Conservation (phyloP, 2,329 filamentous ascomycete species). For the Aspergillus cejpii region DNA sequence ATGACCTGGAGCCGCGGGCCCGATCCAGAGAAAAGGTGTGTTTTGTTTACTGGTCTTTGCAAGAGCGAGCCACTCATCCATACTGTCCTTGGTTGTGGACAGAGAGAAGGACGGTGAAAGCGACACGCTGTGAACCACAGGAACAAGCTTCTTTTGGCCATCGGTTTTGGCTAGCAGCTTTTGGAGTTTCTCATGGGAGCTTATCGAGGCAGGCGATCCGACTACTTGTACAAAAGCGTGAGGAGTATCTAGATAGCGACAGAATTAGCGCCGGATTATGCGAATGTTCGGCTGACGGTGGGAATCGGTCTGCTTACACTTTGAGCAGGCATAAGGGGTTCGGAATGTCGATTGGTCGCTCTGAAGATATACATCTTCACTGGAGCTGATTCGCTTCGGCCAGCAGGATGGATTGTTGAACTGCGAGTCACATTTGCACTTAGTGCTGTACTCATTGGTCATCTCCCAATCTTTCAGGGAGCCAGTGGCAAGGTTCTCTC, state of each 20-base stretch:
- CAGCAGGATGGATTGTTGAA: slow-evolving; percentile 33
- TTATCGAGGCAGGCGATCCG: slow-evolving; percentile 26
- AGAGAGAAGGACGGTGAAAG: slow-evolving; percentile 29
- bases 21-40: slow-evolving; percentile 41
- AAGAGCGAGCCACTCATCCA: slow-evolving; percentile 38
- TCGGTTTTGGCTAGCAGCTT: slow-evolving; percentile 24
- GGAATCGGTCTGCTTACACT: slow-evolving; percentile 14
- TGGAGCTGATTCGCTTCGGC: slow-evolving; percentile 20
- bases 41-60: slow-evolving; percentile 32
- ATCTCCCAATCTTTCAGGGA: slow-evolving; percentile 38
- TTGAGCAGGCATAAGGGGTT: slow-evolving; percentile 17
- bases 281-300: neutral
- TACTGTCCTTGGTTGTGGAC: slow-evolving; percentile 25
- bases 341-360: slow-evolving; percentile 5
- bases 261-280: slow-evolving; percentile 5
- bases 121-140: slow-evolving; percentile 37
- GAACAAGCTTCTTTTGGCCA: slow-evolving; percentile 34
- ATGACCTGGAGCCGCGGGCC: slow-evolving; percentile 36
- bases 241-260: slow-evolving; percentile 25
- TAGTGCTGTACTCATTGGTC: slow-evolving; percentile 23
- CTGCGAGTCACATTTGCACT: slow-evolving; percentile 40
- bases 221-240: slow-evolving; percentile 35
- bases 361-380: slow-evolving; percentile 19
- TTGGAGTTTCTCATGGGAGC: slow-evolving; percentile 27
- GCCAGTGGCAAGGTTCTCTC: slow-evolving; percentile 37